A percentile compares a stretch with the other conserved stretches of the same genome.
These are phyloP conservation scores for Phytophthora sp. DNA, from an alignment of 352 stramenopile species.

Conservation along the genomic window DNA sequence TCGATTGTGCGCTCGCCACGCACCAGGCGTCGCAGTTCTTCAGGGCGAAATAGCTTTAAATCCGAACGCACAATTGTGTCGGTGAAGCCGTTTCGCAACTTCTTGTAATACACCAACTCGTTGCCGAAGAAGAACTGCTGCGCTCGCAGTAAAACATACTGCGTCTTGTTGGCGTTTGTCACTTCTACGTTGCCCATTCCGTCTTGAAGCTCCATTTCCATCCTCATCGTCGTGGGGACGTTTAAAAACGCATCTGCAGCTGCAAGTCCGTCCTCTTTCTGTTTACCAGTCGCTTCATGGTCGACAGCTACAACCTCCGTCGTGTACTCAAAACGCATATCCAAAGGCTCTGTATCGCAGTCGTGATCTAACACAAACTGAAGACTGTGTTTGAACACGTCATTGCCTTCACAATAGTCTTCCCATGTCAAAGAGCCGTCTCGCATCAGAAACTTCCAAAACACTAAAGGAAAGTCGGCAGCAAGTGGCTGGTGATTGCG, in stretches of 20 bases:
- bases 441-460: slow-evolving; percentile 74
- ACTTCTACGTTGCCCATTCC: slow-evolving; percentile 43
- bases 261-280: slow-evolving; percentile 25
- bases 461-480: slow-evolving; percentile 59
- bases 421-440: slow-evolving; percentile 57
- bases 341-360: slow-evolving; percentile 56
- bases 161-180: slow-evolving; percentile 72
- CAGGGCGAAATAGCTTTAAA: slow-evolving; percentile 62
- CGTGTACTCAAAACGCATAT: slow-evolving; percentile 79
- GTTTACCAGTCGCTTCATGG: slow-evolving; percentile 11
- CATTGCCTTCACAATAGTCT: slow-evolving; percentile 62
- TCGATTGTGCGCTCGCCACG: slow-evolving; percentile 62
- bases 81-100: slow-evolving; percentile 60
- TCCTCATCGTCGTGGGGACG: slow-evolving; percentile 27
- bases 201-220: slow-evolving; percentile 69
- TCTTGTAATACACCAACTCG: slow-evolving; percentile 62
- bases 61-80: slow-evolving; percentile 62
- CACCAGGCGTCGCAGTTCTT: slow-evolving; percentile 60
- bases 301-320: slow-evolving; percentile 47
- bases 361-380: slow-evolving; percentile 73
- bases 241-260: slow-evolving; percentile 4
- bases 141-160: slow-evolving; percentile 68
- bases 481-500: slow-evolving; percentile 72
- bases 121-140: slow-evolving; percentile 71
- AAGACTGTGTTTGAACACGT: slow-evolving; percentile 66